Base-by-base conservation (phyloP, 805 yeast species). In the Suhomyces sp. region DNA sequence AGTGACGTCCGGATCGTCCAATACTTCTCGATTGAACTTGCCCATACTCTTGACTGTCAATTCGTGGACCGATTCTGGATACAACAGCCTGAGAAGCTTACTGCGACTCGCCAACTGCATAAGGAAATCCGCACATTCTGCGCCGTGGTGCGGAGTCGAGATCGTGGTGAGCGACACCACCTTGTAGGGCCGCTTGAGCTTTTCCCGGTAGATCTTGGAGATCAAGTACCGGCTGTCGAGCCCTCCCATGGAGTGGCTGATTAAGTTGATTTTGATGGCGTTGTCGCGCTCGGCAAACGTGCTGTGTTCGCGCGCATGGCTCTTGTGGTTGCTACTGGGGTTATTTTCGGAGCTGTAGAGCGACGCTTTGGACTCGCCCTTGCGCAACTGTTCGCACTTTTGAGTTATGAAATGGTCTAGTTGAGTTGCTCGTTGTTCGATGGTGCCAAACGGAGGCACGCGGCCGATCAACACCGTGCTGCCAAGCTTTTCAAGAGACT, bases 171-270 rank as follows among this genome's bases (percentile, higher is more conserved):
- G 71, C 41, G 94, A 86, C 1, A 77, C 82, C 7, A 92, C 86
- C 57, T 82, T 71, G 58, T 82, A 85, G 13, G 41, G 41, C n/a
- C 41, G 5, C 22, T 37, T 17, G 22, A 17, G 41, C 43, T 76
- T 68, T 33, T 71, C 63, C 22, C 76, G 70, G 46, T 61, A 63
- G 3, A 87, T 63, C 46, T 79, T 72, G 0, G 88, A 77, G 2
- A 90, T 87, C 57, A 92, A 67, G 63, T 84, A 89, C 48, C 97
- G 71, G 31, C 91, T 82, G 62, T 92, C 97, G 27, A 91, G 70
- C 0, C 97, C 97, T 4, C 97, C 97, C 97, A 91, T 90, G 0
- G 97, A 89, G 64, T 91, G 97, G 5, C 94, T 94, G 22, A 91
- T 76, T 43, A 91, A 65, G 61, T 92, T 92, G 13, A 91, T 76